Conservation (phyloP, 2,329 filamentous ascomycete genomes). For the Penicillium olsonii region DNA sequence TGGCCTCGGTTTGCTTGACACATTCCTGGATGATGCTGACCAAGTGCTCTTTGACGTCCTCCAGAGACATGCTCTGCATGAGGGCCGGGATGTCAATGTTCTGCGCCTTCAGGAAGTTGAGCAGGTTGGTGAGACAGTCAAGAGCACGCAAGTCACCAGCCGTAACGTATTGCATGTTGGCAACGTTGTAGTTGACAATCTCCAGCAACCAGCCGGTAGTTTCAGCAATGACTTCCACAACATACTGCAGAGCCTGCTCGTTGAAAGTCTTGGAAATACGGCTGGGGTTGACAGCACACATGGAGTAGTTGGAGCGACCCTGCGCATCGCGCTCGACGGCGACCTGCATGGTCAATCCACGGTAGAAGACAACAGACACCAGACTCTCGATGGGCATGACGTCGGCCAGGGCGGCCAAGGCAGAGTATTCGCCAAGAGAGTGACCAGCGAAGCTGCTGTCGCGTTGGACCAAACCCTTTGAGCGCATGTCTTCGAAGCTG, state of each 20-base stretch:
- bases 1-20: conserved; percentile 81
- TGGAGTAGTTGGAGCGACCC: conserved; percentile 54
- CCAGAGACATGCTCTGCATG: conserved; percentile 80
- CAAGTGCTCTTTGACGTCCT: conserved; percentile 87
- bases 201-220: conserved; percentile 94
- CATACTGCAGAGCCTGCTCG: conserved; percentile 93
- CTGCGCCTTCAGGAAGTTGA: conserved; percentile 94
- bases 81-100: conserved; percentile 96
- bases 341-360: conserved; percentile 49
- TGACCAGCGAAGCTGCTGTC: conserved; percentile 98
- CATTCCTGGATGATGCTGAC: conserved; percentile 88
- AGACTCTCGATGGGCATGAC: conserved; percentile 99
- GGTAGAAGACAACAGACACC: conserved; percentile 98
- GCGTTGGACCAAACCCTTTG: conserved; percentile 91
- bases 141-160: conserved; percentile 67
- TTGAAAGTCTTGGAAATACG: conserved; percentile 98
- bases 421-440: conserved; percentile 97
- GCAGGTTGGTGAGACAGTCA: conserved; percentile 71
- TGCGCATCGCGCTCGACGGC: conserved; percentile 11
- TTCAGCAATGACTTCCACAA: conserved; percentile 92
- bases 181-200: conserved; percentile 93
- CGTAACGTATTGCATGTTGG: conserved; percentile 70
- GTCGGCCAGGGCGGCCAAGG: conserved; percentile 90
- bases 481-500: conserved; percentile 97
- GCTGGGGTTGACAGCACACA: conserved; percentile 99